Conservation (phyloP, 1,284 basidiomycete species). For the Porodaedalea pini region DNA sequence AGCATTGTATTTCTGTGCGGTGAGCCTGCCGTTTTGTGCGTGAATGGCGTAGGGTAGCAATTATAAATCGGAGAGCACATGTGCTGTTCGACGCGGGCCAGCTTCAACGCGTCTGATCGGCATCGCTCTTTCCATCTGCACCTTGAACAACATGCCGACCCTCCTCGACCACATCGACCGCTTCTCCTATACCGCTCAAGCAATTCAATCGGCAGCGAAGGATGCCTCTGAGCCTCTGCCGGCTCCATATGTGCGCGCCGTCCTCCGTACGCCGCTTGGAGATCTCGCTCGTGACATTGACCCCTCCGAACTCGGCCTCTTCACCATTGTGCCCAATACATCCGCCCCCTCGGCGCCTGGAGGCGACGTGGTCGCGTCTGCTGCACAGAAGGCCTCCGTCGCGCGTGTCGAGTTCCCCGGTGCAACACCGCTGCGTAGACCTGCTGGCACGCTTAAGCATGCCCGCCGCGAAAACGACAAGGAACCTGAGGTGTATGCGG, state of each 20-base stretch:
- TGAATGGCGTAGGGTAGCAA: too few species aligned
- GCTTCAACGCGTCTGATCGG: neutral
- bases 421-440: conserved; percentile 63
- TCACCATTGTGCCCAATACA: conserved; percentile 44
- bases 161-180: conserved; percentile 20
- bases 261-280: conserved; percentile 57
- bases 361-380: conserved; percentile 56
- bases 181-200: conserved; percentile 19
- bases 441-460: conserved; percentile 39
- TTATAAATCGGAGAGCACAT: neutral
- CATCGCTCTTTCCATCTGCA: neutral
- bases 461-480: conserved; percentile 35
- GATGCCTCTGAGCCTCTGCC: conserved; percentile 4
- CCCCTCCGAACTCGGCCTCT: conserved; percentile 69
- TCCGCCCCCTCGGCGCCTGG: conserved; percentile 55
- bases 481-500: conserved; percentile 69
- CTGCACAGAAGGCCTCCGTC: conserved; percentile 59
- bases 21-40: too few species aligned
- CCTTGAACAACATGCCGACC: conserved; percentile 10
- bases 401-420: conserved; percentile 61
- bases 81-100: neutral
- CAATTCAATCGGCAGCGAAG: neutral
- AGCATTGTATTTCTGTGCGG: too few species aligned
- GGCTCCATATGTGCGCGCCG: conserved; percentile 37
- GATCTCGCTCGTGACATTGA: conserved; percentile 62